Percentiles rank a stretch among this genome's conserved stretches.
Evolutionary conservation across 768 basidiomycete genomes (phyloP).

Genomic region (Podaxis mareebaensis): DNA sequence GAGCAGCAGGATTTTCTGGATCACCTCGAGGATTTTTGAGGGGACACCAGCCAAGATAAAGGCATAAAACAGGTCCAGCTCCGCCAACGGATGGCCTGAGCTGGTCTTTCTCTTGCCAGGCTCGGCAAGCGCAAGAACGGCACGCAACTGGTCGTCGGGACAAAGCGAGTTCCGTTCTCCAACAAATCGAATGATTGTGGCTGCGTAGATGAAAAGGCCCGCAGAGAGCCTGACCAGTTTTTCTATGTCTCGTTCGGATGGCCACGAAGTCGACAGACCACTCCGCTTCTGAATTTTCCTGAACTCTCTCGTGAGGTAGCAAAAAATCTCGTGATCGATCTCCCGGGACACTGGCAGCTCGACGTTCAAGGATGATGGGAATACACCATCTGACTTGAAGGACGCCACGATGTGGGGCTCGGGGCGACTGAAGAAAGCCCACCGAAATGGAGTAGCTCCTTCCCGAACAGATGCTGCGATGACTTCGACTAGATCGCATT

Average conservation of each 20-base stretch:
- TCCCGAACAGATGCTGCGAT: neutral
- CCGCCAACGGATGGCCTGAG: neutral
- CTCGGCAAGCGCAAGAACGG: neutral
- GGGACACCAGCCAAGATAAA: neutral
- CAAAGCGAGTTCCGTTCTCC: neutral
- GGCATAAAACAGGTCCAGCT: neutral
- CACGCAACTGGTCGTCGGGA: neutral
- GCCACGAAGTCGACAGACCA: neutral
- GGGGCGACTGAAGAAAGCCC: neutral
- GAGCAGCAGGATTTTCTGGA: neutral
- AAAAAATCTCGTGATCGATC: neutral
- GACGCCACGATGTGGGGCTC: constrained; percentile 9
- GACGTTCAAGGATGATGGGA: neutral
- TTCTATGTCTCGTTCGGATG: neutral
- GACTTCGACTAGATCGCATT: neutral
- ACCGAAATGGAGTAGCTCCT: neutral
- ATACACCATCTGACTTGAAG: neutral
- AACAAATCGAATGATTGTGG: constrained; percentile 5
- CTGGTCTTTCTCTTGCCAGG: neutral
- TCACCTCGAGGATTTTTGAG: neutral
- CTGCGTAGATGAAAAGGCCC: constrained; percentile 9
- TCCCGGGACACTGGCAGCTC: constrained; percentile 11
- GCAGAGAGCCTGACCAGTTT: neutral
- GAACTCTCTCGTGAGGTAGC: neutral
- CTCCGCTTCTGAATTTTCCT: neutral